These are phyloP conservation scores for Termitomyces bulborhizus DNA, from an alignment of 768 basidiomycete species.

Conservation along the genomic window DNA sequence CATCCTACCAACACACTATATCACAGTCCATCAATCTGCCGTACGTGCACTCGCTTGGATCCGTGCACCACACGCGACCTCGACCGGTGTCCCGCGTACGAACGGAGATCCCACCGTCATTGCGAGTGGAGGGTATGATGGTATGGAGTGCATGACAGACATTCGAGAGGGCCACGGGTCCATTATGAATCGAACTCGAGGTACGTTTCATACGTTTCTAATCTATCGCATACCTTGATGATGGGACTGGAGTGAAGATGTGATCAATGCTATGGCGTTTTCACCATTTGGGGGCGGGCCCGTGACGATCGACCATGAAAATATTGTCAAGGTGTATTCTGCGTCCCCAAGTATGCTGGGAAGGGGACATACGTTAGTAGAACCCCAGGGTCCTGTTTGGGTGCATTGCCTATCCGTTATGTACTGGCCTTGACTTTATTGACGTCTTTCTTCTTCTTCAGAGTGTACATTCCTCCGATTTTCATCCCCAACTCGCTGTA, in stretches of 20 bases:
- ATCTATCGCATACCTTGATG: background rate
- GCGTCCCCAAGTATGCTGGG: conserved; percentile 70
- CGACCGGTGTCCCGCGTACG: conserved; percentile 37
- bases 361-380: conserved; percentile 62
- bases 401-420: conserved; percentile 35
- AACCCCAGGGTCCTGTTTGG: conserved; percentile 80
- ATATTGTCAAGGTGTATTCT: conserved; percentile 70
- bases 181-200: conserved; percentile 74
- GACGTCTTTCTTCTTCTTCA: conserved; percentile 21
- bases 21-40: conserved; percentile 72
- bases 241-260: conserved; percentile 37
- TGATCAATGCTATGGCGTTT: conserved; percentile 62
- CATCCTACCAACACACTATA: conserved; percentile 65
- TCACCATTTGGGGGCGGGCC: conserved; percentile 64
- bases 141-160: conserved; percentile 69
- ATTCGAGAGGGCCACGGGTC: conserved; percentile 63
- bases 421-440: background rate
- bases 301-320: conserved; percentile 80
- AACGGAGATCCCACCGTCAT: conserved; percentile 66
- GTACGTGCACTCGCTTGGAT: conserved; percentile 76
- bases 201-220: conserved; percentile 24
- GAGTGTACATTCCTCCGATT: conserved; percentile 73
- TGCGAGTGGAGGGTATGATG: conserved; percentile 77
- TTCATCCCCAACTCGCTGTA: conserved; percentile 80
- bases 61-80: conserved; percentile 50